phyloP scores from a whole-genome alignment of 2,329 filamentous ascomycete genomes.

The Aspergillus sp. region DNA sequence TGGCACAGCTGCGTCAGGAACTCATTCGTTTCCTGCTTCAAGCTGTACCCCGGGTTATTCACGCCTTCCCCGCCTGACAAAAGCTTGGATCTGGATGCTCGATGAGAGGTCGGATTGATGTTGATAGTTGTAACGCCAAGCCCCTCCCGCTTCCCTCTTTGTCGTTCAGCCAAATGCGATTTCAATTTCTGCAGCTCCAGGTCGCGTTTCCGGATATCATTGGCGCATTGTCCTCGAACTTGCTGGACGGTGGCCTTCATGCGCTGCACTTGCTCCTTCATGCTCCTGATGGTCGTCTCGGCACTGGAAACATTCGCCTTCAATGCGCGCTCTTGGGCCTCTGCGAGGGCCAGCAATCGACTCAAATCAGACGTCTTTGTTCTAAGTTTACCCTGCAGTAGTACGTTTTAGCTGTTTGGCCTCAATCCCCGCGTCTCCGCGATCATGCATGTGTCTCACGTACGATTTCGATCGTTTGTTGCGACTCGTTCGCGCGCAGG shows the following conservation, averaged over 20 bases:
- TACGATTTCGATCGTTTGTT: slow-evolving; percentile 61
- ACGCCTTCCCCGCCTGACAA: slow-evolving; percentile 34
- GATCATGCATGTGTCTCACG: slow-evolving; percentile 23
- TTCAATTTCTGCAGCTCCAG: slow-evolving; percentile 82
- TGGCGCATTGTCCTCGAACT: slow-evolving; percentile 76
- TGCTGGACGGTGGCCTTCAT: slow-evolving; percentile 74
- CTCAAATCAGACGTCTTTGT: slow-evolving; percentile 49
- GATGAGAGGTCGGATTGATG: slow-evolving; percentile 35
- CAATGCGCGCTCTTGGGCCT: slow-evolving; percentile 63
- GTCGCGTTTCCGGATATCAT: slow-evolving; percentile 84
- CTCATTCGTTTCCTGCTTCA: slow-evolving; percentile 80
- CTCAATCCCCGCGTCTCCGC: slow-evolving; percentile 1
- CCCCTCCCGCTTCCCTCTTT: slow-evolving; percentile 51
- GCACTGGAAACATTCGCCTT: slow-evolving; percentile 63
- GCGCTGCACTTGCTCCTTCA: slow-evolving; percentile 75
- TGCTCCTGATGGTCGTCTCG: slow-evolving; percentile 62
- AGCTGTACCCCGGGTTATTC: slow-evolving; percentile 54
- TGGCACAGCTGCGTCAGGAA: slow-evolving; percentile 81
- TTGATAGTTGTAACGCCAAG: slow-evolving; percentile 43
- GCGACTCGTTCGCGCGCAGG: slow-evolving; percentile 65
- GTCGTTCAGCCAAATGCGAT: slow-evolving; percentile 66
- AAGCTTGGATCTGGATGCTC: slow-evolving; percentile 20
- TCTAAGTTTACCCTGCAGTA: slow-evolving; percentile 44
- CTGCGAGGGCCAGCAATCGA: slow-evolving; percentile 49
- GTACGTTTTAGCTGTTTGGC: background rate